Evolutionary conservation across 2,329 filamentous ascomycete genomes (phyloP), one percentile per base, ranked within the genome.

Genomic region (Fusarium fujikuroi): DNA sequence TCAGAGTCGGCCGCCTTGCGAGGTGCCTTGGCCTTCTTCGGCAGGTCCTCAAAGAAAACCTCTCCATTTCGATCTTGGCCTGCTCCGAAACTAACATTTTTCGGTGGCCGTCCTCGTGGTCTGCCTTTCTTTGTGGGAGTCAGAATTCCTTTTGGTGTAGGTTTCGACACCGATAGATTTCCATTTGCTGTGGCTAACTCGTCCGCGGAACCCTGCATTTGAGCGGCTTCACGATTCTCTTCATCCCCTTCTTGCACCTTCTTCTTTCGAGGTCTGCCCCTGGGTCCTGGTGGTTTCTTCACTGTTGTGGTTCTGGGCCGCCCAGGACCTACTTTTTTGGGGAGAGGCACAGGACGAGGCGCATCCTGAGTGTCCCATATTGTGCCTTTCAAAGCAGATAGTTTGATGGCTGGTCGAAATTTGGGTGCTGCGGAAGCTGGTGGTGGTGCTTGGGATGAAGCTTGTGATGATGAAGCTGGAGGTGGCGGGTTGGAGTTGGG

Each of bases 71-170:
- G 72, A 21, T 85, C 73, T 32, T 73, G 61, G 2, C 79, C 77
- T 39, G 73, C 52, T 3, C 77, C 83, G 74, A 91, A 91, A 1
- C 84, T 86, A 19, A 91, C 89, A 70, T 81, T 90, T 79, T 91
- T 91, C 19, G 66, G 66, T n/a, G 66, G 66, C n/a, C 80, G 84
- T 23, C 79, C 78, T 23, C 79, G 79, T 30, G 57, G 81, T 72
- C 75, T 83, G 80, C 76, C 81, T 66, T 83, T 85, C 78, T 86
- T 88, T 23, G 82, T 83, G 7, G 90, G 89, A 6, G 87, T 87
- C 46, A 91, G 77, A 62, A 91, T 91, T 12, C 89, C 84, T 76
- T 87, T 90, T 15, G 87, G 83, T n/a, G 79, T 71, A 23, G 77
- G 53, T 18, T 70, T 73, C n/a, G 65, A 66, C 32, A 67, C 69